A percentile compares a stretch with the other conserved stretches of the same genome.
Evolutionary conservation across 2,329 filamentous ascomycete genomes (phyloP).

Genomic region (Aureobasidium melanogenum): DNA sequence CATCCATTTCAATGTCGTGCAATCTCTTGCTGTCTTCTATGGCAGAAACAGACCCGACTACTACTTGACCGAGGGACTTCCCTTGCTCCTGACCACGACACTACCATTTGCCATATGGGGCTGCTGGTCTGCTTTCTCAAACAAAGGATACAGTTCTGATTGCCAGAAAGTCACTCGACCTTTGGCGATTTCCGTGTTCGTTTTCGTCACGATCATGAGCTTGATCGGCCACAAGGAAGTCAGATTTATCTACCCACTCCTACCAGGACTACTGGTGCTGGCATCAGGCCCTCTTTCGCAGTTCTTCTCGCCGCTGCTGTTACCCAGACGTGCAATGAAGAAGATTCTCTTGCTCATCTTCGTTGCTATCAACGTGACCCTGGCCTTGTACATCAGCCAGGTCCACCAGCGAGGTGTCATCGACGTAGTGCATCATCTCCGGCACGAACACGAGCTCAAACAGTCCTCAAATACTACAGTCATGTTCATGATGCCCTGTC

Average conservation of each 20-base stretch:
- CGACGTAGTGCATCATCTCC: conserved; percentile 64
- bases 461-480: conserved; percentile 38
- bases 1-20: conserved; percentile 81
- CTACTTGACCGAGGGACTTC: conserved; percentile 82
- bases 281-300: conserved; percentile 57
- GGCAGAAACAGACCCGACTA: conserved; percentile 87
- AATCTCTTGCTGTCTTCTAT: conserved; percentile 86
- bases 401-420: conserved; percentile 76
- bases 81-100: conserved; percentile 73
- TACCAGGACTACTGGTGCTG: conserved; percentile 77
- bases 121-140: conserved; percentile 43
- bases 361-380: conserved; percentile 56
- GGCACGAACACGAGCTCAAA: conserved; percentile 58
- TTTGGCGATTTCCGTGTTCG: conserved; percentile 43
- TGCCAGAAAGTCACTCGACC: conserved; percentile 16
- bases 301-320: conserved; percentile 48
- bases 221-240: conserved; percentile 91
- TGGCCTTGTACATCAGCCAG: conserved; percentile 65
- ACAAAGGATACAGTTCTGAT: not conserved
- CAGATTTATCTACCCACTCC: conserved; percentile 87
- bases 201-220: conserved; percentile 61
- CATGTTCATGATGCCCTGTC: conserved; percentile 89
- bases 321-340: conserved; percentile 28
- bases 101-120: conserved; percentile 66
- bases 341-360: conserved; percentile 44